A percentile compares a stretch with the other conserved stretches of the same genome.
Conservation (phyloP, 768 basidiomycete genomes). For the Lanmaoa rubissima region DNA sequence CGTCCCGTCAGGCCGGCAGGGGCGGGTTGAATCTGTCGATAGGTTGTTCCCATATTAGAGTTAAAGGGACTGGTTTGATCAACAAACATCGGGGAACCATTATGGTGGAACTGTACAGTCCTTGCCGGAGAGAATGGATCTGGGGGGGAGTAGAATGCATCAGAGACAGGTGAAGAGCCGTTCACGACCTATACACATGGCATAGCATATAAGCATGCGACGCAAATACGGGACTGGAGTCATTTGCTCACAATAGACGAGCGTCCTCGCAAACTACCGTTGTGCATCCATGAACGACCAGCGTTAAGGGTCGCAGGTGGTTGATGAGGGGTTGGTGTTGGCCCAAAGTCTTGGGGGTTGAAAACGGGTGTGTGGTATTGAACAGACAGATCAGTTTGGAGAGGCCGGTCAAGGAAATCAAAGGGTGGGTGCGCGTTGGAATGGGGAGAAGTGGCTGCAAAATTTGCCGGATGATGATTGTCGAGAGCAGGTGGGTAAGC, state of each 20-base stretch:
- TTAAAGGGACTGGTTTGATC: not conserved
- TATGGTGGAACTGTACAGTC: not conserved
- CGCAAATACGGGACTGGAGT: no score
- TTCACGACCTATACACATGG: not conserved
- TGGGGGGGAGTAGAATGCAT: no score
- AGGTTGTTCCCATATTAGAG: not conserved
- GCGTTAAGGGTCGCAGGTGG: accelerated
- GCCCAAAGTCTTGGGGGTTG: not conserved
- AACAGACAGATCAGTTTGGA: not conserved
- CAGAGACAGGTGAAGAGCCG: not conserved
- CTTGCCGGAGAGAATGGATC: not conserved
- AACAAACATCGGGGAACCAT: not conserved
- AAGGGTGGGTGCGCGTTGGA: not conserved
- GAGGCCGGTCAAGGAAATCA: not conserved
- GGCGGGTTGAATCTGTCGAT: not conserved
- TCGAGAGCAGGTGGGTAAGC: not conserved
- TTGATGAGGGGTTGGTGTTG: not conserved
- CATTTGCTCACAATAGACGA: not conserved
- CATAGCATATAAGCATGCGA: not conserved
- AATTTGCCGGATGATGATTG: no score
- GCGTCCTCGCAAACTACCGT: not conserved
- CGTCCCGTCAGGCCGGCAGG: not conserved
- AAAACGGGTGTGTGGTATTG: not conserved
- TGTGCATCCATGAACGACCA: no score
- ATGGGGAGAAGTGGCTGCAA: not conserved